A percentile compares a stretch with the other conserved stretches of the same genome.
phyloP scores from a whole-genome alignment of 148 eudicot genomes.

The Nepenthes mirabilis region DNA sequence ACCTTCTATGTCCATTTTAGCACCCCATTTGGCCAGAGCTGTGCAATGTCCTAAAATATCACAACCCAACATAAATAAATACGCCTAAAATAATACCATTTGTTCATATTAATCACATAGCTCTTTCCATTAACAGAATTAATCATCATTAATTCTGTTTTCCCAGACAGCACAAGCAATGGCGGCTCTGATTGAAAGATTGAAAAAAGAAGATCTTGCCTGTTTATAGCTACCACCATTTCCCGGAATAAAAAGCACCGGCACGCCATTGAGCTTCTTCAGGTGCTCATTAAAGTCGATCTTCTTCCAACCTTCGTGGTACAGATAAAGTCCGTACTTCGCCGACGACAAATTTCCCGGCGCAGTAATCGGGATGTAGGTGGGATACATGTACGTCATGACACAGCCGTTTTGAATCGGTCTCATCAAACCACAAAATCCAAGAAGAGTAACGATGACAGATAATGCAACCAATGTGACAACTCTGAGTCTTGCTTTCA shows the following conservation, averaged over 20 bases:
- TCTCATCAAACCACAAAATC: slow-evolving; percentile 42
- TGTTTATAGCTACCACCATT: slow-evolving; percentile 96
- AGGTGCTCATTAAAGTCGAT: slow-evolving; percentile 71
- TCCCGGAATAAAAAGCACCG: slow-evolving; percentile 80
- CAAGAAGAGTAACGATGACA: slow-evolving; percentile 29
- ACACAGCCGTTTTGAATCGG: slow-evolving; percentile 70
- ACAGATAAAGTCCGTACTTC: slow-evolving; percentile 73
- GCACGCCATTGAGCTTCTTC: slow-evolving; percentile 68
- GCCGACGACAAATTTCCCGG: slow-evolving; percentile 49
- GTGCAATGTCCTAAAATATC: no score
- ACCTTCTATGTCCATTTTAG: no score
- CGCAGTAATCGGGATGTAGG: slow-evolving; percentile 65
- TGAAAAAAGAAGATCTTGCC: slow-evolving; percentile 24
- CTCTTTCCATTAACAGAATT: neutral
- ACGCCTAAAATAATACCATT: neutral
- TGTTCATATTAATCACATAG: no score
- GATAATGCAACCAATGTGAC: slow-evolving; percentile 28
- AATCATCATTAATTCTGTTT: neutral
- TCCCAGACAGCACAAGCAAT: no score
- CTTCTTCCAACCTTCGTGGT: slow-evolving; percentile 95
- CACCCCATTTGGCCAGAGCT: no score
- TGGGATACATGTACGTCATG: slow-evolving; percentile 97
- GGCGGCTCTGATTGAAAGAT: neutral
- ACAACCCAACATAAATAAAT: neutral
- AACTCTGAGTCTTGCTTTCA: slow-evolving; percentile 40